Conservation (phyloP, 768 basidiomycete genomes). For the Amanita muscaria region DNA sequence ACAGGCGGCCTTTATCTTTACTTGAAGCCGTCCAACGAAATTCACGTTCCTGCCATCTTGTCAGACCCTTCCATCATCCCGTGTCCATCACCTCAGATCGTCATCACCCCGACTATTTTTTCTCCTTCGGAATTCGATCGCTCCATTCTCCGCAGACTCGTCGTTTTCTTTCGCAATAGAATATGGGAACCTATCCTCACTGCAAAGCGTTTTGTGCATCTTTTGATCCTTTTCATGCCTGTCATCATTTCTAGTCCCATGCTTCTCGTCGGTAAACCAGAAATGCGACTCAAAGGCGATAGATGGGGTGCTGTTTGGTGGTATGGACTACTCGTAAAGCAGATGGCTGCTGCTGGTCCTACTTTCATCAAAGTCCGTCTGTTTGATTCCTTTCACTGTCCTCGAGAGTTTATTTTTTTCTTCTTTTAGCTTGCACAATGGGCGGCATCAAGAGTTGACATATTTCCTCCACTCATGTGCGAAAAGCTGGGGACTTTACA, state of each 20-base stretch:
- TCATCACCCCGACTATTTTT: constrained; percentile 33
- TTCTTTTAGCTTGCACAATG: constrained; percentile 81
- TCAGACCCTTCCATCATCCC: constrained; percentile 38
- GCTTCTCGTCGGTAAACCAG: constrained; percentile 59
- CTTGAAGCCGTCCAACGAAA: constrained; percentile 32
- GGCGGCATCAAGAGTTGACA: constrained; percentile 92
- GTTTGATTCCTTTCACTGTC: constrained; percentile 1
- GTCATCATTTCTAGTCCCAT: constrained; percentile 81
- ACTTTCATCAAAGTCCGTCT: constrained; percentile 85
- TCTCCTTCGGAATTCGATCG: constrained; percentile 62
- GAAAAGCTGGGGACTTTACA: constrained; percentile 79
- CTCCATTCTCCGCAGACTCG: constrained; percentile 36
- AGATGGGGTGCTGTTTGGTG: constrained; percentile 96
- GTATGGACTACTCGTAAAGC: constrained; percentile 81
- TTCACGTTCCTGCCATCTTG: constrained; percentile 39
- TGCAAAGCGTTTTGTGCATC: constrained; percentile 70
- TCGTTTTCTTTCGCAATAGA: constrained; percentile 39
- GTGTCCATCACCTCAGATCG: constrained; percentile 17
- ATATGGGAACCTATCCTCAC: constrained; percentile 86
- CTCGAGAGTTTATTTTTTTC: constrained; percentile 12
- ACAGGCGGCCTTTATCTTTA: constrained; percentile 47
- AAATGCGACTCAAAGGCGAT: constrained; percentile 54
- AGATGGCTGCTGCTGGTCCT: constrained; percentile 93
- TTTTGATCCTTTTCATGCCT: constrained; percentile 79
- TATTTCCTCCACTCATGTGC: constrained; percentile 85